Evolutionary conservation across 108 stramenopile genomes (phyloP).

Genomic region (Epipyxis sp.): DNA sequence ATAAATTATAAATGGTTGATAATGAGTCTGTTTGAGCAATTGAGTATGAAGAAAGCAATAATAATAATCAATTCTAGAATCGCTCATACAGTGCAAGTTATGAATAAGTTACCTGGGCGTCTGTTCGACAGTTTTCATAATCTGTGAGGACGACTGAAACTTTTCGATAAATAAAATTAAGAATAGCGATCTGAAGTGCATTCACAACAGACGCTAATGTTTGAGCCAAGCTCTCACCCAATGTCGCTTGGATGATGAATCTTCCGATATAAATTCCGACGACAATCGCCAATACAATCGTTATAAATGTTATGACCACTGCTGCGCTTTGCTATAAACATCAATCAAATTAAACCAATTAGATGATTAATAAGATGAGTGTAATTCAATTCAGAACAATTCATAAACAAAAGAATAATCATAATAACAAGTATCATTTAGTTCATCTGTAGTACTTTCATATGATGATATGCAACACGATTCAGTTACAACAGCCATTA

Average conservation of each 20-base stretch:
- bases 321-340: slow-evolving; percentile 60
- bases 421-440: too few species aligned
- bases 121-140: slow-evolving; percentile 46
- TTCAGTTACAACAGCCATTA: too few species aligned
- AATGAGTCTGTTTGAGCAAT: too few species aligned
- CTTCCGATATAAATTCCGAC: slow-evolving; percentile 24
- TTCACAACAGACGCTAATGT: slow-evolving; percentile 35
- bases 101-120: too few species aligned
- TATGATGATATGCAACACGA: too few species aligned
- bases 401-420: too few species aligned
- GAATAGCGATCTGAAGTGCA: slow-evolving; percentile 39
- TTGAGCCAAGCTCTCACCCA: slow-evolving; percentile 30
- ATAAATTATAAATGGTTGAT: too few species aligned
- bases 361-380: slow-evolving; percentile 9
- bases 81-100: not conserved
- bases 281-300: slow-evolving; percentile 68
- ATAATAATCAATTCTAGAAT: slow-evolving; percentile 10
- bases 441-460: too few species aligned
- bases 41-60: too few species aligned
- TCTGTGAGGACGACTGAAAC: slow-evolving; percentile 33
- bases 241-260: not conserved
- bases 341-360: not conserved
- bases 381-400: not conserved
- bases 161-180: slow-evolving; percentile 35
- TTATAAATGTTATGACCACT: slow-evolving; percentile 72